Evolutionary conservation across 192 early-diverging fungal species (phyloP).

Genomic region (Borealophlyctis nickersoniae): DNA sequence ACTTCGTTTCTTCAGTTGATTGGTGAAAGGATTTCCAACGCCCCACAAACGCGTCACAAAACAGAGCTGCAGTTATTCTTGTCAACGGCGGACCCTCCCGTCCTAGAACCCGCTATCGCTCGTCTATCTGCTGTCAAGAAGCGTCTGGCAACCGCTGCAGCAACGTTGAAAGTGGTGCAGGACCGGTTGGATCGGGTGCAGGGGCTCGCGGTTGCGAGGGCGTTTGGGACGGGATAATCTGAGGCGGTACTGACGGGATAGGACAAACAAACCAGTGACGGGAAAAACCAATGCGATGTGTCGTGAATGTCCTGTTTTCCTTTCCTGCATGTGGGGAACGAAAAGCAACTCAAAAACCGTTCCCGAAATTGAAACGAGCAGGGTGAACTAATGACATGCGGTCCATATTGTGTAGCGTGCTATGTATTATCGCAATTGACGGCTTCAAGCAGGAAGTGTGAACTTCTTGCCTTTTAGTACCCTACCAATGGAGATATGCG

Average conservation of each 20-base stretch:
- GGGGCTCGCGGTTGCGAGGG: background rate
- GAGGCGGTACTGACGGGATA: too few relatives aligned
- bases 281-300: too few relatives aligned
- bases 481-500: constrained; percentile 4
- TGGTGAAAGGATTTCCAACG: background rate
- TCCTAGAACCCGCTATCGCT: background rate
- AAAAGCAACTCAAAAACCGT: too few relatives aligned
- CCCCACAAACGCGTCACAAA: background rate
- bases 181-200: background rate
- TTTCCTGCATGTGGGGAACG: too few relatives aligned
- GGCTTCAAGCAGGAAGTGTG: constrained; percentile 17
- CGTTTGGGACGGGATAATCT: too few relatives aligned
- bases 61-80: background rate
- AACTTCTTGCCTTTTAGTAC: constrained; percentile 28
- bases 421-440: too few relatives aligned
- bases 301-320: too few relatives aligned
- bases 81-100: background rate
- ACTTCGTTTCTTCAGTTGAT: background rate
- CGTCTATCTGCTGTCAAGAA: background rate
- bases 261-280: too few relatives aligned
- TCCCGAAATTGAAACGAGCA: too few relatives aligned
- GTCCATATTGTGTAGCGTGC: too few relatives aligned
- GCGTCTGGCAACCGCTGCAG: background rate
- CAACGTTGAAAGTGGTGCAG: background rate
- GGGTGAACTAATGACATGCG: too few relatives aligned